Evolutionary conservation across 116 monocot species (phyloP).

Genomic region (Cymodocea nodosa): DNA sequence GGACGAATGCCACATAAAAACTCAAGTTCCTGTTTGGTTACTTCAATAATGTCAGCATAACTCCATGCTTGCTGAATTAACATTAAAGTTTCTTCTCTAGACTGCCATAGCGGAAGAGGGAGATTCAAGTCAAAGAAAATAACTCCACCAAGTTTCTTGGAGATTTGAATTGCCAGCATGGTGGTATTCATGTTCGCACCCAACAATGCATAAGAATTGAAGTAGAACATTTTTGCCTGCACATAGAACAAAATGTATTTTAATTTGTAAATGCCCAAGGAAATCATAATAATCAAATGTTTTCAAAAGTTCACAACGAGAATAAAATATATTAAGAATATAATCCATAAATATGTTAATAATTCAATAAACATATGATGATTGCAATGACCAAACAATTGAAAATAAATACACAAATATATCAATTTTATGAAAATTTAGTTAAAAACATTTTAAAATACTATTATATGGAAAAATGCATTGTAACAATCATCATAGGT

Average conservation of each 20-base stretch:
- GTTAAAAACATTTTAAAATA: no score
- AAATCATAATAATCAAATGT: no score
- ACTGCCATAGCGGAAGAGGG: conserved; percentile 59
- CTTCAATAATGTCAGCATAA: conserved; percentile 57
- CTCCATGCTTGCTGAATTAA: conserved; percentile 58
- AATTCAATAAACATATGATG: no score
- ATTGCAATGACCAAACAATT: no score
- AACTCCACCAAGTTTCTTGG: conserved; percentile 46
- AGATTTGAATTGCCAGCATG: conserved; percentile 44
- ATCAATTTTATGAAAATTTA: no score
- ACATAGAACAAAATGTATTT: not conserved
- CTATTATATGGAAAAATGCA: no score
- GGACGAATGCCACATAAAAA: conserved; percentile 59
- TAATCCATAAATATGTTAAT: no score
- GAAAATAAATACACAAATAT: no score
- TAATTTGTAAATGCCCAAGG: no score
- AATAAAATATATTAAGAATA: no score
- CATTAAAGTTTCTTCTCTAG: conserved; percentile 39
- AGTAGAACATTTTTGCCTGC: conserved; percentile 95
- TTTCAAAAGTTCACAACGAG: no score
- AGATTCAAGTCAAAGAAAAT: conserved; percentile 79
- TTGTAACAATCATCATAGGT: no score
- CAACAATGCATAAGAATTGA: conserved; percentile 69
- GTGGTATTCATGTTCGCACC: conserved; percentile 44
- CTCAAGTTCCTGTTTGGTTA: conserved; percentile 80